Conservation (phyloP, 2,329 filamentous ascomycete genomes). For the Fusarium sp. region DNA sequence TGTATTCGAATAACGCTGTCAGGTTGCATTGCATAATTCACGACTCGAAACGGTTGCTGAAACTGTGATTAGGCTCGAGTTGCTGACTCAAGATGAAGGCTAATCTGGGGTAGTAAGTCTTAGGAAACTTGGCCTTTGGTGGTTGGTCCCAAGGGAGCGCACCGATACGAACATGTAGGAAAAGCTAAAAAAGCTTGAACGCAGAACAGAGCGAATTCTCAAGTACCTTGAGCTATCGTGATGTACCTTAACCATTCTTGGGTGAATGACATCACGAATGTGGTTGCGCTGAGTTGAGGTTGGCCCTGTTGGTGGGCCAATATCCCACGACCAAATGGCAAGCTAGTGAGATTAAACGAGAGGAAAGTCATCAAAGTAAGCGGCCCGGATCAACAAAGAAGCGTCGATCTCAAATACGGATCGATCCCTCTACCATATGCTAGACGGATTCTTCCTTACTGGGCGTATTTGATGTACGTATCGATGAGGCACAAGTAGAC, state of each 20-base stretch:
- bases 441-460: background rate
- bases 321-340: too few relatives aligned
- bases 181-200: too few relatives aligned
- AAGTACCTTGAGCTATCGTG: too few relatives aligned
- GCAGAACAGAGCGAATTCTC: too few relatives aligned
- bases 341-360: too few relatives aligned
- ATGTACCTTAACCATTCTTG: too few relatives aligned
- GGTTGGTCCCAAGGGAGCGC: background rate
- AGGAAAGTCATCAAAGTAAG: background rate
- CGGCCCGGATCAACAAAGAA: slow-evolving; percentile 3
- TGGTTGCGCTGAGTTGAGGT: too few relatives aligned
- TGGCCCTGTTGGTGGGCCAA: too few relatives aligned
- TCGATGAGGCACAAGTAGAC: background rate
- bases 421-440: background rate
- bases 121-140: background rate
- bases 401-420: too few relatives aligned
- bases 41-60: slow-evolving; percentile 11
- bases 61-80: background rate
- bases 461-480: background rate
- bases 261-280: too few relatives aligned
- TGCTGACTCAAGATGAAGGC: slow-evolving; percentile 16
- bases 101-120: background rate
- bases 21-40: background rate
- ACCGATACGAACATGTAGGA: too few relatives aligned
- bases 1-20: background rate